Evolutionary conservation across 805 yeast species (phyloP).

Genomic region (Vanderwaltozyma polyspora): DNA sequence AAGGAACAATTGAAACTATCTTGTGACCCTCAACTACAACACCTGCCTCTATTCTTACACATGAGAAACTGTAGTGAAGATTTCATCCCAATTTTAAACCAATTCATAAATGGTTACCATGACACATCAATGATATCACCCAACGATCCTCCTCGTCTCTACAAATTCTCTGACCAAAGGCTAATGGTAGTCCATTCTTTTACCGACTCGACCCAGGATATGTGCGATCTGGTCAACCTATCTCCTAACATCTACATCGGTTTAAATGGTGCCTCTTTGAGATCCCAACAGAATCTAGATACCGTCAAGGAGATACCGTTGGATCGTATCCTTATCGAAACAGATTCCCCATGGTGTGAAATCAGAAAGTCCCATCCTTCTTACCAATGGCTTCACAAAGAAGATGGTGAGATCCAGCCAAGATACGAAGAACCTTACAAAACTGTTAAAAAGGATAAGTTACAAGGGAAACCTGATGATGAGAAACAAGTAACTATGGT

Average conservation of each 20-base stretch:
- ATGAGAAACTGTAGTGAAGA: slow-evolving; percentile 82
- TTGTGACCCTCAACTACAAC: slow-evolving; percentile 12
- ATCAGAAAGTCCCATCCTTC: slow-evolving; percentile 75
- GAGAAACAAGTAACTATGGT: slow-evolving; percentile 35
- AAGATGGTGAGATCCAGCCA: slow-evolving; percentile 21
- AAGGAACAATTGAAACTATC: slow-evolving; percentile 56
- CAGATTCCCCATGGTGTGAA: slow-evolving; percentile 99
- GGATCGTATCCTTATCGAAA: slow-evolving; percentile 66
- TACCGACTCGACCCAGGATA: slow-evolving; percentile 68
- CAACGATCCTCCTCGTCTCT: no score
- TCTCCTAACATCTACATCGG: slow-evolving; percentile 44
- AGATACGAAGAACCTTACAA: slow-evolving; percentile 10
- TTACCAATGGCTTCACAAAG: slow-evolving; percentile 35
- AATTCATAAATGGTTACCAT: slow-evolving; percentile 39
- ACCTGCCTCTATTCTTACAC: slow-evolving; percentile 75
- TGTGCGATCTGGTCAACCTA: slow-evolving; percentile 41
- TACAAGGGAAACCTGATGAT: slow-evolving; percentile 16
- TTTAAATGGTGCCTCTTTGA: slow-evolving; percentile 87
- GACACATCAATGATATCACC: slow-evolving; percentile 15
- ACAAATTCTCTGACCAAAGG: slow-evolving; percentile 28
- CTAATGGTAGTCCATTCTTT: slow-evolving; percentile 92
- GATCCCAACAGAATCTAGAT: slow-evolving; percentile 58
- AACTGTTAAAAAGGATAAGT: slow-evolving; percentile 26
- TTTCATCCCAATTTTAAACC: slow-evolving; percentile 52
- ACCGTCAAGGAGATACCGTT: slow-evolving; percentile 62